These are phyloP conservation scores for Kazachstania sp. DNA, from an alignment of 1,139 yeast species.

Conservation along the genomic window DNA sequence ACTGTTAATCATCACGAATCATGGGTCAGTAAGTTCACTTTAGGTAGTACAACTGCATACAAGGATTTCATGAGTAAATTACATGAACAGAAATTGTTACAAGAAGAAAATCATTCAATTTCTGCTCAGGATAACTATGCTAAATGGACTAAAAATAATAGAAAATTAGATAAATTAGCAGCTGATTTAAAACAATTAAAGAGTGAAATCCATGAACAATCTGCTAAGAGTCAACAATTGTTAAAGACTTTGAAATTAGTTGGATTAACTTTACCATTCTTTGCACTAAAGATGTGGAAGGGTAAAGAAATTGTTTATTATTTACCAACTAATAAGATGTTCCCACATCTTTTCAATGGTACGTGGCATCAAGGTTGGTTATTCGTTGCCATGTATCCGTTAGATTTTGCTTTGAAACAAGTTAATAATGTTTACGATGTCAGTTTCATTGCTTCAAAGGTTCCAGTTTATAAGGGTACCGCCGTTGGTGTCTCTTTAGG, in stretches of 20 bases:
- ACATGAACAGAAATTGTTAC: constrained; percentile 40
- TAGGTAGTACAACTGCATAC: constrained; percentile 9
- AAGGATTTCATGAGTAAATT: constrained; percentile 36
- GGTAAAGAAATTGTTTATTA: constrained; percentile 28
- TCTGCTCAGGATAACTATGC: constrained; percentile 94
- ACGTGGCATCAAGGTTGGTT: constrained; percentile 28
- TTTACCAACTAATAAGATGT: constrained; percentile 22
- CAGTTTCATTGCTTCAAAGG: constrained; percentile 1
- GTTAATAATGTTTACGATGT: constrained; percentile 1
- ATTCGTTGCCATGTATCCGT: constrained; percentile 23
- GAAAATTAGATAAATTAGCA: constrained; percentile 54
- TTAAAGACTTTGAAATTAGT: constrained; percentile 26
- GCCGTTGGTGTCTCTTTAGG: constrained; percentile 27
- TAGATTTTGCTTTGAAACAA: constrained; percentile 6
- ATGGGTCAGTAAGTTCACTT: constrained; percentile 19
- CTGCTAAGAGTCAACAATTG: constrained; percentile 40
- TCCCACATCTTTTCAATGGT: constrained; percentile 26
- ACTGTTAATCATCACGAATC: constrained; percentile 21
- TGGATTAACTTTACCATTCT: constrained; percentile 26
- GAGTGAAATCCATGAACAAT: constrained; percentile 46
- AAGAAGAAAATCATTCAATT: constrained; percentile 49
- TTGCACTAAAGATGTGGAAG: constrained; percentile 26
- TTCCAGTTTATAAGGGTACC: constrained; percentile 2
- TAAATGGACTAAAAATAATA: constrained; percentile 86
- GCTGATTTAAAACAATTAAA: constrained; percentile 42